A percentile compares a stretch with the other conserved stretches of the same genome.
These are phyloP conservation scores for Geotrichum europaeum DNA, from an alignment of 1,139 yeast genomes.

Conservation along the genomic window DNA sequence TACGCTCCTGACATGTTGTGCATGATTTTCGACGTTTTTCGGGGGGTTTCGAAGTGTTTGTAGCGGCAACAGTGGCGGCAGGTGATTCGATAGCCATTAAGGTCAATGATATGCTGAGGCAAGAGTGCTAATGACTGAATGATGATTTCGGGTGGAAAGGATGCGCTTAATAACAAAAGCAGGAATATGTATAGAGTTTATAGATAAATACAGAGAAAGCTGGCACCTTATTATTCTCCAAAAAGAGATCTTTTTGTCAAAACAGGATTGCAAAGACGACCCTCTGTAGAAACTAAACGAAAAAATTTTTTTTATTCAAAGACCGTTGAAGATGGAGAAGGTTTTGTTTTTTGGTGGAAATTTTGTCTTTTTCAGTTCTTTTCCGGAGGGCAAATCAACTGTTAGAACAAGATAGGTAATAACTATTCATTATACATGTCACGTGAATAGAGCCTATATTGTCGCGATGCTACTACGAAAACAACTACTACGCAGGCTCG, in stretches of 20 bases:
- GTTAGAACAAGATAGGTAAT: background rate
- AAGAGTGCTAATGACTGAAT: background rate
- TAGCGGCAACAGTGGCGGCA: background rate
- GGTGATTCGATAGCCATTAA: background rate
- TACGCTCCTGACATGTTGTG: slow-evolving; percentile 5
- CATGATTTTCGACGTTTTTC: slow-evolving; percentile 8
- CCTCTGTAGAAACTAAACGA: background rate
- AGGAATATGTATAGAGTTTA: background rate
- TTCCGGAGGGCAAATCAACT: background rate
- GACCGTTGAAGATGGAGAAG: background rate
- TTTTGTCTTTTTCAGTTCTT: background rate
- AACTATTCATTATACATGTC: slow-evolving; percentile 30
- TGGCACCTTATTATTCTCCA: background rate
- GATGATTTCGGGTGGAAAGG: background rate
- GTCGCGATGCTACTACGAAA: too few relatives aligned
- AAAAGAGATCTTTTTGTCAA: background rate
- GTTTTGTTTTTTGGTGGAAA: background rate
- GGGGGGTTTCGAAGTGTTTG: background rate
- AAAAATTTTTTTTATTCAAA: background rate
- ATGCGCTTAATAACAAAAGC: background rate
- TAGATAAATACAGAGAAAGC: background rate
- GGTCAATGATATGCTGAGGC: background rate
- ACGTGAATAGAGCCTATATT: background rate
- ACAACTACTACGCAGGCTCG: too few relatives aligned
- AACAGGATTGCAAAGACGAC: background rate